Conservation (phyloP, 495 filamentous ascomycete genomes). For the Saxispiralis lemnorum region DNA sequence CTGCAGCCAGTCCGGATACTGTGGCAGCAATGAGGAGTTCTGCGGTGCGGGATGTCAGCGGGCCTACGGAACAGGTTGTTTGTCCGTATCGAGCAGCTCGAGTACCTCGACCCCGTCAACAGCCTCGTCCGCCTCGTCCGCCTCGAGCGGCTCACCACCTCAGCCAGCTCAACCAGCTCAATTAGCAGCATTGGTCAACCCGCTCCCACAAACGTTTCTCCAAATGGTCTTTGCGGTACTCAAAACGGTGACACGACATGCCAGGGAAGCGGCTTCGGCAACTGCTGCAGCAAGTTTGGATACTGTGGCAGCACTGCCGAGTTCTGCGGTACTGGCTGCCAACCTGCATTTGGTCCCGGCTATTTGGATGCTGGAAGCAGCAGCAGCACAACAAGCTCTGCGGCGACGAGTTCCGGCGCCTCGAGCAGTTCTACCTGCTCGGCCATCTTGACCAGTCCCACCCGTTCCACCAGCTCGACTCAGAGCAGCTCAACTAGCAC, state of each 20-base stretch:
- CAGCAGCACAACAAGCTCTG: conserved; percentile 3
- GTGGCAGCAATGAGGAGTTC: conserved; percentile 1
- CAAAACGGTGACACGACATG: too few species aligned
- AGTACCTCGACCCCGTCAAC: background rate
- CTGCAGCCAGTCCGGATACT: conserved; percentile 5
- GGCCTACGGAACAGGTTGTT: background rate
- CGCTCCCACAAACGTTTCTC: background rate
- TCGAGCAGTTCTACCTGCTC: too few species aligned
- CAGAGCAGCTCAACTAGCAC: too few species aligned
- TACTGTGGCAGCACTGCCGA: conserved; percentile 4
- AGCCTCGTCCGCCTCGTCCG: background rate
- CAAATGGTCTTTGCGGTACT: too few species aligned
- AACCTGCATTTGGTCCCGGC: conserved; percentile 5
- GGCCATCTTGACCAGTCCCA: too few species aligned
- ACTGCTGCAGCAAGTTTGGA: conserved; percentile 10
- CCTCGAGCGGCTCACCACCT: background rate
- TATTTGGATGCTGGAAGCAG: background rate
- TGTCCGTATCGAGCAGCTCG: background rate
- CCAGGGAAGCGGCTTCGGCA: too few species aligned
- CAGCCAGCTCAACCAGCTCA: background rate
- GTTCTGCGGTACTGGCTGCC: conserved; percentile 7
- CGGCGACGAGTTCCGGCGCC: background rate
- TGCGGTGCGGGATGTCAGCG: conserved; percentile 5
- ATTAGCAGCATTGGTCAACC: background rate
- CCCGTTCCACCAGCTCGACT: too few species aligned